These are phyloP conservation scores for Fomitopsis palustris DNA, from an alignment of 1,284 basidiomycete genomes.

Conservation along the genomic window DNA sequence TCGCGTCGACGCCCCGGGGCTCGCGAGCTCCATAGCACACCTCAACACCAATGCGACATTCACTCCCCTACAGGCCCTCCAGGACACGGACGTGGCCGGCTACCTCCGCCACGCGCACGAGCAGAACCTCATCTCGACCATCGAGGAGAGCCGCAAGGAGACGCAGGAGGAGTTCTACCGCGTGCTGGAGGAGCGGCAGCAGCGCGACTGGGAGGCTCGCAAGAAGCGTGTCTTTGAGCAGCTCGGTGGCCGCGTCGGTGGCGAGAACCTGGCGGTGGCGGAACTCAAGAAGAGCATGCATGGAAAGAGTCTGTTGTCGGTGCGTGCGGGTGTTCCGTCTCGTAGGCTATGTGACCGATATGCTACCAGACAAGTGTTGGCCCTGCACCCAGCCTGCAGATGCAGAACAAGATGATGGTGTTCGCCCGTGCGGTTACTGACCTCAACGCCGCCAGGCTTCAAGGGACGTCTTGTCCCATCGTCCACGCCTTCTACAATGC, in stretches of 20 bases:
- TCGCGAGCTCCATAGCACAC: constrained; percentile 78
- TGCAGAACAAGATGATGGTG: constrained; percentile 95
- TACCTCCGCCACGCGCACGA: constrained; percentile 91
- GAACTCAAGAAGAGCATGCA: constrained; percentile 61
- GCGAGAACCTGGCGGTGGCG: constrained; percentile 48
- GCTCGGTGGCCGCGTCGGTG: constrained; percentile 63
- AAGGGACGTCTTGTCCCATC: constrained; percentile 72
- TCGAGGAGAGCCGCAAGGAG: constrained; percentile 85
- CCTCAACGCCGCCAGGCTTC: constrained; percentile 69
- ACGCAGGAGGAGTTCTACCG: constrained; percentile 86
- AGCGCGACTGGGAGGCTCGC: constrained; percentile 86
- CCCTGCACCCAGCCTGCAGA: constrained; percentile 62
- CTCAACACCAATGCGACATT: constrained; percentile 85
- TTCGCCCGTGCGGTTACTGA: constrained; percentile 81
- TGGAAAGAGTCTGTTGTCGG: constrained; percentile 51
- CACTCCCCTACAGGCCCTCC: constrained; percentile 82
- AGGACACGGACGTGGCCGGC: constrained; percentile 88
- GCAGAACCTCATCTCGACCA: constrained; percentile 90
- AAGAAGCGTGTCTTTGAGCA: constrained; percentile 91
- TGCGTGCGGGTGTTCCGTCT: constrained; percentile 29
- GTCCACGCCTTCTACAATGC: constrained; percentile 68
- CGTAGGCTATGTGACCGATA: not conserved
- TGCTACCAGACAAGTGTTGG: constrained; percentile 41
- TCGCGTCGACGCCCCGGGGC: constrained; percentile 81
- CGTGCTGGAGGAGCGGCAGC: constrained; percentile 71